Conservation (phyloP, 768 basidiomycete genomes). For the Cubamyces sp. region DNA sequence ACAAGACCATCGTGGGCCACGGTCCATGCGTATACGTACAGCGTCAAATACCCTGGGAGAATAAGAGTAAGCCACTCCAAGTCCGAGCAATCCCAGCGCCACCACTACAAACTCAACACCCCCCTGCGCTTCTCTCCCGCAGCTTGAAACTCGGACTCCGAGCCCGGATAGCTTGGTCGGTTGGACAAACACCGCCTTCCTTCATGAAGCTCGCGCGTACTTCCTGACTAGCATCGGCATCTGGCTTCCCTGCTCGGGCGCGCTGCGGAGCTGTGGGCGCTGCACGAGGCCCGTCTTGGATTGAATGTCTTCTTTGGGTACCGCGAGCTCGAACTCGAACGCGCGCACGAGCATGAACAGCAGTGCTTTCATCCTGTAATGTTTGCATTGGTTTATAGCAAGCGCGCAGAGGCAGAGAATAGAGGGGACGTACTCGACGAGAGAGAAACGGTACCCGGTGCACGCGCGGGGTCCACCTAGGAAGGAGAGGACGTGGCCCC, state of each 20-base stretch:
- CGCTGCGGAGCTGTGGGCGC: slow-evolving; percentile 30
- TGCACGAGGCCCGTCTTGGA: slow-evolving; percentile 27
- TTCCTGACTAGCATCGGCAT: slow-evolving; percentile 33
- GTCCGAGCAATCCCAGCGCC: no score
- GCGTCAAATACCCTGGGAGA: no score
- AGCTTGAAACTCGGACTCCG: no score
- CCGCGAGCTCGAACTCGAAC: slow-evolving; percentile 35
- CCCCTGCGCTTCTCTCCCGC: no score
- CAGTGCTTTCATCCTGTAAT: slow-evolving; percentile 34
- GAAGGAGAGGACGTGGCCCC: slow-evolving; percentile 63
- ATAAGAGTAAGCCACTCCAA: no score
- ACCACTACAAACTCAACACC: no score
- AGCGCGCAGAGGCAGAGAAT: not conserved
- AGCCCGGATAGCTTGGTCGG: no score
- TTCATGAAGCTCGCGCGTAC: slow-evolving; percentile 8
- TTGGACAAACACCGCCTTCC: no score
- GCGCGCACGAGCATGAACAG: slow-evolving; percentile 35
- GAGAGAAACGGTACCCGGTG: slow-evolving; percentile 67
- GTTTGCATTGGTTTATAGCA: not conserved
- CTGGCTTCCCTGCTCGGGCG: slow-evolving; percentile 21
- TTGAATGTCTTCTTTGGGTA: slow-evolving; percentile 26
- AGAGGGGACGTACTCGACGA: slow-evolving; percentile 52
- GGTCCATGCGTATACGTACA: no score
- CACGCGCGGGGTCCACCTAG: slow-evolving; percentile 65
- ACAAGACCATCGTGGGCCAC: no score